Evolutionary conservation across 108 stramenopile species (phyloP), one percentile per base, ranked within the genome.

Genomic region (Aurantiochytrium sp.): DNA sequence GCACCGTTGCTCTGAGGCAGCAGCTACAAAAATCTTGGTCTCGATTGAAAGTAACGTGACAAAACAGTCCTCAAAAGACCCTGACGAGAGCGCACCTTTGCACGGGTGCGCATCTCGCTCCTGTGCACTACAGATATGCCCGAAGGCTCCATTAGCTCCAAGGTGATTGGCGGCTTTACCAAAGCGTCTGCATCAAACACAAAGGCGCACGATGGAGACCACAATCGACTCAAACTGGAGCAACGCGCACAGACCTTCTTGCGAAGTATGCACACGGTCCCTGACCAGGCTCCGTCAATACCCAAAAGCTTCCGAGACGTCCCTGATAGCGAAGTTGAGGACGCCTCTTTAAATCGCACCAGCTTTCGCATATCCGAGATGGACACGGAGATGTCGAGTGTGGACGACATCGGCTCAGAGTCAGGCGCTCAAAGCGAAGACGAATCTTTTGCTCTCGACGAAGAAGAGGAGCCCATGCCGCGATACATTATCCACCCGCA

Each of bases 401-500:
- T 14, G 55, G 55, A 14, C 55, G 55, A 57, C 55, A 57, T 14
- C 12, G 55, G 14, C 12, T 14, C 14, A 14, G 55, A 57, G 55
- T 14, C 55, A 14, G 29, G 29, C 29, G 29, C 29, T 35, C 29
- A 35, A 0, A 57, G 35, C 35, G 64, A 69, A 18, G 35, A 69
- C 10, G 10, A 28, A 6, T 18, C 64, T 18, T 69, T 69, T 10
- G 8, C 6, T 8, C 10, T 69, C n/a, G 64, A 69, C 6, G 8
- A 18, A 6, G 64, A 69, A 6, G 64, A 69, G 35, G 64, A 69
- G 6, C 64, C 64, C 6, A 8, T 83, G 44, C 73, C 73, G 28
- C n/a, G 73, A 5, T 53, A 51, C 29, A 59, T 90, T 29, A 59
- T 90, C 57, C 57, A 90, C 47, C 92, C 92, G 10, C 88, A 60